A percentile compares a stretch with the other conserved stretches of the same genome.
Conservation (phyloP, 2,329 filamentous ascomycete species). For the Cytospora piceae region DNA sequence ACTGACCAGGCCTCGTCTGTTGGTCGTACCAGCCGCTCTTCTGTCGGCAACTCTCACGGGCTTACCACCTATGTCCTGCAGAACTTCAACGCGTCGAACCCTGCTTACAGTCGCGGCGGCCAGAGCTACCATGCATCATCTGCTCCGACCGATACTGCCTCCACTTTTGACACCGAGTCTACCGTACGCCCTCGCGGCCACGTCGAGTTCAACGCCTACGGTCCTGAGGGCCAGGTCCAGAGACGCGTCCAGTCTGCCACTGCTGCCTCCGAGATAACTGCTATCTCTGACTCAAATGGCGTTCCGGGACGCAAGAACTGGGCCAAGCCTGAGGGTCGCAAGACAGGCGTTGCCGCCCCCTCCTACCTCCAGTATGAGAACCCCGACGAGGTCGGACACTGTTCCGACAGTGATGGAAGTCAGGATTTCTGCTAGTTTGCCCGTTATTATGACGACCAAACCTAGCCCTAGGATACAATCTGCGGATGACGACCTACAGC, state of each 20-base stretch:
- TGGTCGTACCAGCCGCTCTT: neutral
- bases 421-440: constrained; percentile 14
- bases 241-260: constrained; percentile 11
- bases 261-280: constrained; percentile 18
- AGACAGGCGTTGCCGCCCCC: constrained; percentile 5
- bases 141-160: constrained; percentile 12
- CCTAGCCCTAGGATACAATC: neutral
- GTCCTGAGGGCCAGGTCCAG: constrained; percentile 32
- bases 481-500: neutral
- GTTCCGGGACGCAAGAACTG: constrained; percentile 28
- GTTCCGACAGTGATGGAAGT: constrained; percentile 22
- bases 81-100: neutral
- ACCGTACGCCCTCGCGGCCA: neutral
- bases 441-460: neutral
- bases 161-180: neutral
- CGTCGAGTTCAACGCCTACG: constrained; percentile 33
- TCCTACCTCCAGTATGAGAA: constrained; percentile 21
- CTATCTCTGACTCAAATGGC: neutral
- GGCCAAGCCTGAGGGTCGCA: constrained; percentile 31
- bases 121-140: constrained; percentile 24
- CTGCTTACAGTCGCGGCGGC: neutral
- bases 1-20: neutral
- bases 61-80: constrained; percentile 12
- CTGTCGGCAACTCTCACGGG: neutral
- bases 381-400: constrained; percentile 4